phyloP scores from a whole-genome alignment of 2,329 filamentous ascomycete genomes.

The Berkeleyomyces basicola region DNA sequence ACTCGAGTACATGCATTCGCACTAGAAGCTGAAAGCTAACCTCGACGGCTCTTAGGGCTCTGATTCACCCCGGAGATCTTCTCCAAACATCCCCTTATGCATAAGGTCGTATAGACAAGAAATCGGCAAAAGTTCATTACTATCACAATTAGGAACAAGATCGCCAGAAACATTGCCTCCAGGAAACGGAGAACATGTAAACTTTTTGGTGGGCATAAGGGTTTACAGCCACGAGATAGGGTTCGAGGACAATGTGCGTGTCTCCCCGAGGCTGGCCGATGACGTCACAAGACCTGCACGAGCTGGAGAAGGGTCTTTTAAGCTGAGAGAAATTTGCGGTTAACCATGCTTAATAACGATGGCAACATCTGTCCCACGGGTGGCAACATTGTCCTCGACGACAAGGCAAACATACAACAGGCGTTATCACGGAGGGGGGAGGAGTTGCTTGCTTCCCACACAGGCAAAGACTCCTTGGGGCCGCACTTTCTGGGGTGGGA shows the following conservation, averaged over 20 bases:
- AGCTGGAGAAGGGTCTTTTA: not conserved
- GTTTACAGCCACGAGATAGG: too few species aligned
- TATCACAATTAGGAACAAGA: too few species aligned
- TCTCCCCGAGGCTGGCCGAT: not conserved
- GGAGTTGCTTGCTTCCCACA: not conserved
- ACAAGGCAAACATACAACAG: not conserved
- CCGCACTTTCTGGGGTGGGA: not conserved
- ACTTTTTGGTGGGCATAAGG: too few species aligned
- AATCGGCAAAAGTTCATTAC: too few species aligned
- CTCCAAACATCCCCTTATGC: too few species aligned
- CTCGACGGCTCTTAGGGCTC: too few species aligned
- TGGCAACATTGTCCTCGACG: not conserved
- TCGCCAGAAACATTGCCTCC: too few species aligned
- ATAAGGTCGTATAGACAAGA: too few species aligned
- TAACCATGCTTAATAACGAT: not conserved
- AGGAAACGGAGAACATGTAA: too few species aligned
- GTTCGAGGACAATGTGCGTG: not conserved
- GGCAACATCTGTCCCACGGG: not conserved
- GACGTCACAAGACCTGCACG: not conserved
- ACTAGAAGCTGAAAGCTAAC: too few species aligned
- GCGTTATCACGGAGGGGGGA: not conserved
- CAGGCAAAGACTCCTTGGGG: not conserved
- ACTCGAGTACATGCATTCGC: too few species aligned
- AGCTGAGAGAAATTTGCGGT: not conserved
- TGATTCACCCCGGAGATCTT: too few species aligned